Conservation (phyloP, 495 filamentous ascomycete species). For the Penicillium fimorum region DNA sequence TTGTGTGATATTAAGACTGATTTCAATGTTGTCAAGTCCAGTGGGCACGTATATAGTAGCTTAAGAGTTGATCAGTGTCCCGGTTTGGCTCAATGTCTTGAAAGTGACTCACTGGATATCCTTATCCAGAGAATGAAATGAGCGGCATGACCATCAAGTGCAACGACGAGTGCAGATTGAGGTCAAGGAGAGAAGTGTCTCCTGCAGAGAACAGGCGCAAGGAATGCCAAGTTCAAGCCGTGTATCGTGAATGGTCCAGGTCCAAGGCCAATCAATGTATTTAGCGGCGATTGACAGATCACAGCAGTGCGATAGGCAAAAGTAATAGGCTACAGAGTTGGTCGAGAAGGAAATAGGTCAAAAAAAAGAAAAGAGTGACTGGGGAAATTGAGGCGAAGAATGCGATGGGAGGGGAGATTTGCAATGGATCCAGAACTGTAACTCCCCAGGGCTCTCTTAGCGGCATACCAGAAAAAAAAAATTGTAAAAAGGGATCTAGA, state of each 20-base stretch:
- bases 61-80: conserved; percentile 9
- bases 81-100: neutral
- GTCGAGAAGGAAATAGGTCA: neutral
- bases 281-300: conserved; percentile 19
- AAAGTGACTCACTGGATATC: conserved; percentile 19
- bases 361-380: conserved; percentile 6
- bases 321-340: conserved; percentile 3
- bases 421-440: conserved; percentile 15
- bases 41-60: neutral
- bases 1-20: neutral
- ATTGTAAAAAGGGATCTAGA: conserved; percentile 17
- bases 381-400: conserved; percentile 15
- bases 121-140: conserved; percentile 22
- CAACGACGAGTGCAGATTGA: conserved; percentile 10
- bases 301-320: conserved; percentile 19
- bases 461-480: conserved; percentile 16
- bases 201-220: conserved; percentile 8
- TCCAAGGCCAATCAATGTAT: neutral
- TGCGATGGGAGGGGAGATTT: conserved; percentile 10
- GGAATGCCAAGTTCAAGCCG: conserved; percentile 8
- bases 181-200: conserved; percentile 6
- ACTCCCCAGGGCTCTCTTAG: conserved; percentile 2
- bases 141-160: conserved; percentile 27
- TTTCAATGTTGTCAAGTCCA: neutral
- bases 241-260: conserved; percentile 13